Evolutionary conservation across 805 yeast genomes (phyloP), one percentile per base, ranked within the genome.

Genomic region (Saccharomycopsis sp.): DNA sequence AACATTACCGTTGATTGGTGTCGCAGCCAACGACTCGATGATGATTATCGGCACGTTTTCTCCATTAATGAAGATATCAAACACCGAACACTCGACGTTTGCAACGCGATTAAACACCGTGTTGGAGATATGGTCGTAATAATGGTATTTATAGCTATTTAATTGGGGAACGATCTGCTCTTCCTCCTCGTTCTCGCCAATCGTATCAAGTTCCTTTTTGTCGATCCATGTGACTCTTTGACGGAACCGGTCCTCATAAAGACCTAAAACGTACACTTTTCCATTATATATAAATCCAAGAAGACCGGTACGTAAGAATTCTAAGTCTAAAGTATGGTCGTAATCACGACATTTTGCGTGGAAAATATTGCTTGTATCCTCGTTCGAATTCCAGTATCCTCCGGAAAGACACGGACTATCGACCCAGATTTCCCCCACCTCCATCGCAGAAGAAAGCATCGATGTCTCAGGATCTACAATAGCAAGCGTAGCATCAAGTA

Each of bases 371-470:
- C 82, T 84, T 0, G 96, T 87, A 51, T 87, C 89, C 55, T 73
- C 82, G 24, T 72, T 84, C 19, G 81, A 70, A 1, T 84, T 92
- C 85, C 91, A 90, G 67, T 87, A 89, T 0, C 96, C 97, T 15
- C 96, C 97, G 1, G 96, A 85, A 3, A 94, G 72, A 61, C 96
- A 87, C 1, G 93, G 93, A 50, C 96, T 86, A 66, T 92, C 97
- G n/a, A 94, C 88, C 98, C 98, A 94, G 38, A 94, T 85, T 70
- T 94, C 99, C 25, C 99, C 99, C 15, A 94, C 89, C 62, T 87
- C 89, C 66, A 88, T 81, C 53, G 80, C 85, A 1, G 84, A 83
- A 2, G 89, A 87, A 17, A 94, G 73, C 1, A 85, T 75, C 42
- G 85, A 80, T 59, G 93, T 89, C 61, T 94, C 98, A 0, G 98